phyloP scores from a whole-genome alignment of 139 green algal genomes.

The Coelastrella sp. region DNA sequence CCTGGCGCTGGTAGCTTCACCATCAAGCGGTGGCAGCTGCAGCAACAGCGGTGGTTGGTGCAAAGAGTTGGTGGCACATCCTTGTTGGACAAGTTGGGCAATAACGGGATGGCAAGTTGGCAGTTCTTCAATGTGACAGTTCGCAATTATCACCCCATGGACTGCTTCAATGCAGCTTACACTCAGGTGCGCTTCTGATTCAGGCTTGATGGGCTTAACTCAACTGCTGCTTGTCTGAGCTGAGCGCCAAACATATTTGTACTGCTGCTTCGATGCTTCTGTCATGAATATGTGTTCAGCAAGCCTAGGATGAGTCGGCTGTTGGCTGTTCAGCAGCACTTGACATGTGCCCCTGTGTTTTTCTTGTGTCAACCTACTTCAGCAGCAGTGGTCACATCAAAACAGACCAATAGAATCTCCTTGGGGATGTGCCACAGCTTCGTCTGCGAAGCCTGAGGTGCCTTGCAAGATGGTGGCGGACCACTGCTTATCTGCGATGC shows the following conservation, averaged over 20 bases:
- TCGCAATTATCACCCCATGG: background rate
- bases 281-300: background rate
- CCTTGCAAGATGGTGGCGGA: no score
- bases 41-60: constrained; percentile 20
- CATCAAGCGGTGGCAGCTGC: constrained; percentile 20
- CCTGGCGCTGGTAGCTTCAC: background rate
- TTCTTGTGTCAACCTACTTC: no score
- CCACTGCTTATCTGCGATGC: no score
- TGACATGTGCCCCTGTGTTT: no score
- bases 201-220: background rate
- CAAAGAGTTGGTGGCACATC: background rate
- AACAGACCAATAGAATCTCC: no score
- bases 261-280: background rate
- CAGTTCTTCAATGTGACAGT: constrained; percentile 41
- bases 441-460: no score
- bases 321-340: no score
- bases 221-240: background rate
- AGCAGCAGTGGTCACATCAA: no score
- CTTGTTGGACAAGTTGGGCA: background rate
- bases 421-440: no score
- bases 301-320: no score
- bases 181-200: background rate
- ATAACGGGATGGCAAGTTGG: constrained; percentile 12
- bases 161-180: constrained; percentile 25
- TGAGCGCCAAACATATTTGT: background rate